Evolutionary conservation across 257 asterid genomes (phyloP), one percentile per base, ranked within the genome.

Genomic region (Plectranthus barbatus): DNA sequence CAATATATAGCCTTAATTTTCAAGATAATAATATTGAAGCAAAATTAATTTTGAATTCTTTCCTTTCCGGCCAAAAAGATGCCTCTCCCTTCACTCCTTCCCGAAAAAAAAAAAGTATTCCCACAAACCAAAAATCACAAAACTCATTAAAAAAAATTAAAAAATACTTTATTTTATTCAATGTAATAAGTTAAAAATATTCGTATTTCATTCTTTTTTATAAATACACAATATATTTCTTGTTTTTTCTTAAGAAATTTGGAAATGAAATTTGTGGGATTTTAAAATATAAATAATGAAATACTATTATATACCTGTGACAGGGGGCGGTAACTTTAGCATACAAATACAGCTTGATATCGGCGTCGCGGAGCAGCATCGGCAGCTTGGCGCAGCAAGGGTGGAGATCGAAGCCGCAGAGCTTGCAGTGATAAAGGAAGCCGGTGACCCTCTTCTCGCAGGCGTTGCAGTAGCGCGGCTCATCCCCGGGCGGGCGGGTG

Each of bases 301-400:
- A 26, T 26, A 26, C 31, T 1, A n/a, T n/a, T 26, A 26, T 2
- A 26, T 26, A 64, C 86, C 81, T 81, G 76, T 83, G 95, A 60
- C 99, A 93, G 0, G 95, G 69, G 2, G 88, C 76, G 29, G 68
- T 72, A 0, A 90, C 92, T 56, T 86, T 82, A 9, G 76, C 74
- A 50, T 80, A 73, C 62, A 93, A 56, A 36, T 62, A 70, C 23
- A 93, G 66, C 39, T 85, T 90, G 62, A 81, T 75, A 2, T 93
- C 96, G 0, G 86, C 99, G 50, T 83, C 97, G 14, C 82, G 76
- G 7, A 89, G 77, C 63, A 80, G 72, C 99, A 81, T 84, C 2
- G 99, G 99, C 17, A 93, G 90, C 83, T 87, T 93, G 0, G 96
- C 99, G 56, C 99, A 93, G 64, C 99, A 90, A 0, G 97, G 99